phyloP scores from a whole-genome alignment of 2,329 filamentous ascomycete genomes.

The Endocalyx cinctus region DNA sequence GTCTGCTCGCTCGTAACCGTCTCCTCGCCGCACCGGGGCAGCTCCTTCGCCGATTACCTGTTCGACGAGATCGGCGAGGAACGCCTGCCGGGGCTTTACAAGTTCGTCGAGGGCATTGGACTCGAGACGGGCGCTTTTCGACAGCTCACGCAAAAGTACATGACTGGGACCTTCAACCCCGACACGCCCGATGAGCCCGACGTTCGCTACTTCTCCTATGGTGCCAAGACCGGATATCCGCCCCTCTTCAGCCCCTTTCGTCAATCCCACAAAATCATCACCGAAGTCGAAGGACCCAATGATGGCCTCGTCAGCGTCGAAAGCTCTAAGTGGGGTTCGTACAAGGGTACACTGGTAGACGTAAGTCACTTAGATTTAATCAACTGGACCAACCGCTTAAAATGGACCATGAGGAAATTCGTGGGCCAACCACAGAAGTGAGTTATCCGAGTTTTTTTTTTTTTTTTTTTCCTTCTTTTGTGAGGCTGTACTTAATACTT shows the following conservation, averaged over 20 bases:
- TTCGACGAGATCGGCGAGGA: constrained; percentile 42
- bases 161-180: constrained; percentile 56
- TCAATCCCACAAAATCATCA: constrained; percentile 46
- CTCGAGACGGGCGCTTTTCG: constrained; percentile 56
- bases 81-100: constrained; percentile 51
- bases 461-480: neutral
- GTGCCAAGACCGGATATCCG: constrained; percentile 45
- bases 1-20: constrained; percentile 51
- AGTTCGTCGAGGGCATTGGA: constrained; percentile 44
- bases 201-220: constrained; percentile 60
- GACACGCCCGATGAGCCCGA: constrained; percentile 46
- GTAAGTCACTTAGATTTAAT: constrained; percentile 63
- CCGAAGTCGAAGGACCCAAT: constrained; percentile 52
- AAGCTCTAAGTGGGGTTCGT: constrained; percentile 58
- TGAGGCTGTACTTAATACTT: constrained; percentile 7
- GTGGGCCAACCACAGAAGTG: constrained; percentile 48
- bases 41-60: constrained; percentile 50
- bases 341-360: constrained; percentile 57
- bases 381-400: constrained; percentile 61
- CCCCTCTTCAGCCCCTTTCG: constrained; percentile 64
- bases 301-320: constrained; percentile 64
- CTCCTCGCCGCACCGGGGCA: constrained; percentile 52
- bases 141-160: constrained; percentile 56
- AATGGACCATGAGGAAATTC: constrained; percentile 50
- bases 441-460: constrained; percentile 26